Evolutionary conservation across 345 rosid species (phyloP).

Genomic region (Alliaria petiolata): DNA sequence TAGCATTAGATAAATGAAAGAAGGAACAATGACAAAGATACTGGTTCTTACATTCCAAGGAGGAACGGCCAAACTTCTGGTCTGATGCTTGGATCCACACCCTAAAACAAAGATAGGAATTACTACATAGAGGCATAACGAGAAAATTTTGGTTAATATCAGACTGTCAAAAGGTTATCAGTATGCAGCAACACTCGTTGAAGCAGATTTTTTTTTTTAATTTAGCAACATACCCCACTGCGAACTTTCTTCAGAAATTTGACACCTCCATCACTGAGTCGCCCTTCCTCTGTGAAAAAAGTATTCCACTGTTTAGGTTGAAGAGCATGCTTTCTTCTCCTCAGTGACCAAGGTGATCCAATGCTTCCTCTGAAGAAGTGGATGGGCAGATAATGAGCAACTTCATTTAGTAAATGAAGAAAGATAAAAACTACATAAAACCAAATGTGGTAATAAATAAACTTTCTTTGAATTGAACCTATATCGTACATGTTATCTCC

Average conservation of each 20-base stretch:
- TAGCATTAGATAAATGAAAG: background rate
- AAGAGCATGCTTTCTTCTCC: constrained; percentile 86
- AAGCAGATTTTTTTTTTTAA: background rate
- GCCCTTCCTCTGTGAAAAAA: constrained; percentile 69
- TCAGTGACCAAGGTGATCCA: constrained; percentile 89
- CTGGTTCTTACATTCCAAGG: constrained; percentile 78
- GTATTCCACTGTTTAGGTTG: constrained; percentile 69
- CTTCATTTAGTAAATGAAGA: constrained; percentile 3
- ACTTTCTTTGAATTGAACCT: background rate
- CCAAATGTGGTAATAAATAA: background rate
- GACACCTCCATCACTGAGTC: constrained; percentile 72
- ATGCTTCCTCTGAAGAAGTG: constrained; percentile 55
- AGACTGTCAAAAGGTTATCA: background rate
- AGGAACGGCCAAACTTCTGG: constrained; percentile 97
- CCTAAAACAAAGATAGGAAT: constrained; percentile 43
- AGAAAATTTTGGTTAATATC: background rate
- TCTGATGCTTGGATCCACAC: constrained; percentile 87
- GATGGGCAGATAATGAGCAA: constrained; percentile 15
- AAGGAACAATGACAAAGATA: constrained; percentile 8
- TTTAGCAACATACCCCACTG: constrained; percentile 67
- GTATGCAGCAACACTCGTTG: background rate
- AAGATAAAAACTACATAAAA: background rate
- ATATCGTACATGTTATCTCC: background rate
- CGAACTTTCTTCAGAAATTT: constrained; percentile 89
- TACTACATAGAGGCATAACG: background rate